Evolutionary conservation across 2,329 filamentous ascomycete species (phyloP), one percentile per base, ranked within the genome.

Genomic region (Diaporthe citriasiana): DNA sequence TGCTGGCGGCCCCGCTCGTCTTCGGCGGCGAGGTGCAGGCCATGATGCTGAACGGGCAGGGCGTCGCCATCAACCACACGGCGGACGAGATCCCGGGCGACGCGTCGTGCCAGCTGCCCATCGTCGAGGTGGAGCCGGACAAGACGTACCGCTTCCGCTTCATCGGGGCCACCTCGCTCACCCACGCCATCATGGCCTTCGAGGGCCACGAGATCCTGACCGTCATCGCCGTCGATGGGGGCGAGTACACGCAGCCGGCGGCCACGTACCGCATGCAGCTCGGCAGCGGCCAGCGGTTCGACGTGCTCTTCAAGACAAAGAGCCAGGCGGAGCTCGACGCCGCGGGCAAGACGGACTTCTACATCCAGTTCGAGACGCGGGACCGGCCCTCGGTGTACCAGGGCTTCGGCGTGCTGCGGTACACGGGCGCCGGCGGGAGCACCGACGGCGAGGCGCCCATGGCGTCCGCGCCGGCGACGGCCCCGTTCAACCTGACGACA

Each of bases 111-210:
- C 79, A 82, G 71, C 83, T 88, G 3, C 84, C 86, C 6, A 82
- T 90, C 4, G 88, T 93, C 74, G 84, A 89, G 8, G 88, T 93
- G 12, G 82, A 91, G 50, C 89, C 91, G 0, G 88, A 84, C 15
- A 90, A 87, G 78, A 90, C 87, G 0, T 93, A 93, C 77, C 86
- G 91, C 1, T 81, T 93, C 70, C 86, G 92, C 13, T 89, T 91
- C 77, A 87, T 93, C 56, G 89, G 90, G 5, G 85, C 81, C 0
- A 88, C 87, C 0, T 88, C 88, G 0, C 82, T 93, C 25, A 90
- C 89, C 0, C 84, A 89, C 75, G 81, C 88, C 4, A 85, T 86
- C 1, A 77, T 91, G 4, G 89, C 83, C 0, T 87, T 93, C 53
- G 89, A 92, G 75, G 86, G 80, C 8, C 91, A 93, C 77, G 78